Conservation (phyloP, 768 basidiomycete species). For the Hericium coralloides region DNA sequence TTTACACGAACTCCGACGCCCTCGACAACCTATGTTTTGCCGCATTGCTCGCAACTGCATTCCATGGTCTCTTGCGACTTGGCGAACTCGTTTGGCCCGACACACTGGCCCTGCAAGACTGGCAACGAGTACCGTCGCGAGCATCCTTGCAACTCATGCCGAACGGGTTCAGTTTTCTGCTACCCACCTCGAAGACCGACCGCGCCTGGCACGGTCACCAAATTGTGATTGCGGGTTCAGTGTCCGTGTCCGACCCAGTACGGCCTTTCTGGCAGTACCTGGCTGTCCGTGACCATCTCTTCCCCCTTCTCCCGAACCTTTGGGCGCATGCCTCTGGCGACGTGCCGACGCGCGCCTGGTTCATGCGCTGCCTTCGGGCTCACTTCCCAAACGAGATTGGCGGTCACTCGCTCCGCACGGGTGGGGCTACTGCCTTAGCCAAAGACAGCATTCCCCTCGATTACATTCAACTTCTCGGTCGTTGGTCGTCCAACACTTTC, state of each 20-base stretch:
- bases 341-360: constrained; percentile 28
- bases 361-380: constrained; percentile 9
- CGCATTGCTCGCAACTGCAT: constrained; percentile 14
- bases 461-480: not conserved
- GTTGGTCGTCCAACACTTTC: not conserved
- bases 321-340: constrained; percentile 24
- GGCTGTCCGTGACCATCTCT: not conserved
- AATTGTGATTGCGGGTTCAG: not conserved
- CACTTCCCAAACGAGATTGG: not conserved
- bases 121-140: constrained; percentile 14
- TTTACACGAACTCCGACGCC: not conserved
- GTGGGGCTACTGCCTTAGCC: not conserved
- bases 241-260: not conserved
- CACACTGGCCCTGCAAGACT: not conserved
- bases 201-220: constrained; percentile 15
- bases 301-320: constrained; percentile 18
- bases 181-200: constrained; percentile 33
- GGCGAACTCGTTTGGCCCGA: constrained; percentile 23
- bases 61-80: constrained; percentile 18
- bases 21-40: constrained; percentile 21
- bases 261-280: constrained; percentile 11
- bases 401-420: not conserved
- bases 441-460: not conserved
- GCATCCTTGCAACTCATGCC: constrained; percentile 1
- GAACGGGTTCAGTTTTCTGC: constrained; percentile 11